Percentiles rank a stretch among this genome's conserved stretches.
Evolutionary conservation across 1,139 yeast species (phyloP).

Genomic region (Sugiyamaella xylanicola): DNA sequence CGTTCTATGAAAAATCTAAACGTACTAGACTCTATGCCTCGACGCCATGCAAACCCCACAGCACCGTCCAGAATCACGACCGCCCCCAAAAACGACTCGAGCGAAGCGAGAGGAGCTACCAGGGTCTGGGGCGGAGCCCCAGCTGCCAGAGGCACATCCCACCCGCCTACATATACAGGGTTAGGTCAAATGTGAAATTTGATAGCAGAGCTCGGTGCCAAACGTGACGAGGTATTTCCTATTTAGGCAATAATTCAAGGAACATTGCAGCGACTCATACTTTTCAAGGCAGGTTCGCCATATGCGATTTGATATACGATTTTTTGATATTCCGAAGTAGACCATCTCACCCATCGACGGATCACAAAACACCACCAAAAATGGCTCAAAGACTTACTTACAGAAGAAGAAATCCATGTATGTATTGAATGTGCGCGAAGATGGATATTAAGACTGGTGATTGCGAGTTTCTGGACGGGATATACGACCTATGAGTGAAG

Average conservation of each 20-base stretch:
- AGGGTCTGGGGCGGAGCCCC: background rate
- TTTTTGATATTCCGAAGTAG: constrained; percentile 11
- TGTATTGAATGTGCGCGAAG: constrained; percentile 40
- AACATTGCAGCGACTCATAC: constrained; percentile 13
- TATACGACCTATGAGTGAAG: background rate
- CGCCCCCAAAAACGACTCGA: background rate
- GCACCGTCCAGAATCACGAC: background rate
- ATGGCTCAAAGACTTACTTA: constrained; percentile 83
- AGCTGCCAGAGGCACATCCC: constrained; percentile 1
- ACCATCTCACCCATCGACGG: constrained; percentile 18
- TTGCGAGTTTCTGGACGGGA: background rate
- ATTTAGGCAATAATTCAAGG: constrained; percentile 1
- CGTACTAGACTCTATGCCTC: too few species aligned
- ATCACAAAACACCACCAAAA: constrained; percentile 29
- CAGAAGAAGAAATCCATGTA: constrained; percentile 82
- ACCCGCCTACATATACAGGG: background rate
- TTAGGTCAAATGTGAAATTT: too few species aligned
- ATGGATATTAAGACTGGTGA: constrained; percentile 3
- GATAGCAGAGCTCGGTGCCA: too few species aligned
- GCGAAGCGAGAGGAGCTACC: background rate
- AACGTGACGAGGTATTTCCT: constrained; percentile 1
- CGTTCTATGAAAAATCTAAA: too few species aligned
- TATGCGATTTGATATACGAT: constrained; percentile 3
- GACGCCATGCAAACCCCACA: too few species aligned
- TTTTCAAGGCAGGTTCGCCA: constrained; percentile 15